Conservation (phyloP, 345 rosid genomes). For the Pistacia integerrima region DNA sequence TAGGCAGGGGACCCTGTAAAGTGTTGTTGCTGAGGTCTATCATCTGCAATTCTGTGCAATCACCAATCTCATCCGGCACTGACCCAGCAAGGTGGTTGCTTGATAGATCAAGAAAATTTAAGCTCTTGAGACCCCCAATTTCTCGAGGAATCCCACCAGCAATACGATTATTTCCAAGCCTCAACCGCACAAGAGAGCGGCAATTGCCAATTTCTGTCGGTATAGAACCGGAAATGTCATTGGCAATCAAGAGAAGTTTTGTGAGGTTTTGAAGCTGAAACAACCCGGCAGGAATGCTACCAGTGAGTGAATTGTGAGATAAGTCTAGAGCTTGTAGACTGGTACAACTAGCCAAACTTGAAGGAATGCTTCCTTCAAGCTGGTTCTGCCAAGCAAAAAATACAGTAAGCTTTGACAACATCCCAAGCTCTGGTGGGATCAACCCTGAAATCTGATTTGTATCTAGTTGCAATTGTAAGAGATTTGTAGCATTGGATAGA, state of each 20-base stretch:
- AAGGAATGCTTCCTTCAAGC: slow-evolving; percentile 92
- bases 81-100: slow-evolving; percentile 68
- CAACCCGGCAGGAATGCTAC: slow-evolving; percentile 69
- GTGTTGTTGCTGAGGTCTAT: slow-evolving; percentile 79
- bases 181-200: slow-evolving; percentile 67
- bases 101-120: slow-evolving; percentile 78
- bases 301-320: slow-evolving; percentile 81
- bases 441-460: slow-evolving; percentile 81
- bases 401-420: slow-evolving; percentile 59
- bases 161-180: slow-evolving; percentile 77
- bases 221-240: slow-evolving; percentile 69
- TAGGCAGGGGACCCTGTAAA: slow-evolving; percentile 64
- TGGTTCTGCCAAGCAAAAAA: slow-evolving; percentile 92
- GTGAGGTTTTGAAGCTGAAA: slow-evolving; percentile 80
- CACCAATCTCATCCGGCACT: slow-evolving; percentile 74
- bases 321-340: slow-evolving; percentile 77
- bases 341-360: slow-evolving; percentile 57
- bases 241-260: slow-evolving; percentile 71
- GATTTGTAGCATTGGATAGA: slow-evolving; percentile 66
- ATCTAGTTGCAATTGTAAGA: slow-evolving; percentile 78
- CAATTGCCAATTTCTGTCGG: slow-evolving; percentile 76
- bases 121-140: slow-evolving; percentile 59
- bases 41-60: slow-evolving; percentile 74
- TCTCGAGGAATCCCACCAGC: slow-evolving; percentile 68
- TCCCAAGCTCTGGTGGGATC: slow-evolving; percentile 78